Evolutionary conservation across 2,329 filamentous ascomycete genomes (phyloP).

Genomic region (Aureobasidium sp.): DNA sequence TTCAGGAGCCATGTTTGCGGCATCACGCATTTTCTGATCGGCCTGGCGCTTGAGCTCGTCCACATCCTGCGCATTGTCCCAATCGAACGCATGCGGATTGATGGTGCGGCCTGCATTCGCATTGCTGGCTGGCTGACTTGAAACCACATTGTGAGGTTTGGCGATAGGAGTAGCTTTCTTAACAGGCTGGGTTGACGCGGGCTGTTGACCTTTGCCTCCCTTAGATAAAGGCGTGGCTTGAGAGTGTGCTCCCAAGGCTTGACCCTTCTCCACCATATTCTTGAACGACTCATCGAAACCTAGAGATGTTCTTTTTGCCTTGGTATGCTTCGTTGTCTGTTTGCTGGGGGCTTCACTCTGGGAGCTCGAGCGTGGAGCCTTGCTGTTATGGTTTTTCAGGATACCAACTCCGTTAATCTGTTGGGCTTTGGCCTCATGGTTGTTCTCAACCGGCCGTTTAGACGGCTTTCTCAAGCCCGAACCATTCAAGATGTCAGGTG

Average conservation of each 20-base stretch:
- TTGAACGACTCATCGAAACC: not conserved
- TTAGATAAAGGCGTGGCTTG: not conserved
- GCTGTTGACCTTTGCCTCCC: not conserved
- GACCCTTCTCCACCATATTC: not conserved
- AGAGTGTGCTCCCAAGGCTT: not conserved
- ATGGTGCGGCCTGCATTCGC: not conserved
- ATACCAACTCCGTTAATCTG: not conserved
- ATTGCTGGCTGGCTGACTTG: not conserved
- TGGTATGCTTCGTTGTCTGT: not conserved
- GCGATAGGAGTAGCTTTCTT: not conserved
- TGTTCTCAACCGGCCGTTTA: not conserved
- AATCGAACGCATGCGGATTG: not conserved
- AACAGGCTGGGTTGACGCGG: not conserved
- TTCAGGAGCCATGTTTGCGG: slow-evolving; percentile 3
- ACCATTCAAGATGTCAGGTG: not conserved
- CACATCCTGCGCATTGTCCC: not conserved
- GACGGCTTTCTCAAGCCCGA: not conserved
- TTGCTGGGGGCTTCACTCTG: not conserved
- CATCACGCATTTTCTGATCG: not conserved
- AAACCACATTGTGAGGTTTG: not conserved
- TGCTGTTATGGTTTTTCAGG: too few species aligned
- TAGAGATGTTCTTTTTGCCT: not conserved
- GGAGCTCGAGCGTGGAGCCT: not conserved
- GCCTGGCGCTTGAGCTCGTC: not conserved
- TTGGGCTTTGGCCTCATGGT: not conserved